Conservation (phyloP, 805 yeast species). For the Blastobotrys peoriensis region DNA sequence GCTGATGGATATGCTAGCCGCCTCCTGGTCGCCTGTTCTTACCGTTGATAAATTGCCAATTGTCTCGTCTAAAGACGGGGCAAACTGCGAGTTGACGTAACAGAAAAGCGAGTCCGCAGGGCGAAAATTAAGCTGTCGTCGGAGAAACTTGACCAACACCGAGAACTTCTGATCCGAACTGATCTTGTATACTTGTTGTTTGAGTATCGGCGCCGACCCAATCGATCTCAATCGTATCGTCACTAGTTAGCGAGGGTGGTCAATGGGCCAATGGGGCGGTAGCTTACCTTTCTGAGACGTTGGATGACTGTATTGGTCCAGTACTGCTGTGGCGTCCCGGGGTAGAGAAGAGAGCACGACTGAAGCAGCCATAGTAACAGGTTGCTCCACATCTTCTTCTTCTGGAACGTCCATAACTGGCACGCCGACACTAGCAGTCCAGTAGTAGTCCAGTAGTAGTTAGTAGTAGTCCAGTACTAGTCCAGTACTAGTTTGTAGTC, state of each 20-base stretch:
- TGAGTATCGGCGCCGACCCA: slow-evolving; percentile 46
- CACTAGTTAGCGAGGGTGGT: slow-evolving; percentile 24
- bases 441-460: too few species aligned
- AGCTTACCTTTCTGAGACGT: slow-evolving; percentile 18
- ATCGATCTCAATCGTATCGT: slow-evolving; percentile 47
- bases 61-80: slow-evolving; percentile 36
- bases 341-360: slow-evolving; percentile 29
- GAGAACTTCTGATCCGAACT: slow-evolving; percentile 40
- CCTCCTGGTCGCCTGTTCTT: neutral
- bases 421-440: too few species aligned
- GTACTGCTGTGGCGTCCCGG: slow-evolving; percentile 24
- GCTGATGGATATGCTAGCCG: neutral
- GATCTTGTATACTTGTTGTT: slow-evolving; percentile 42
- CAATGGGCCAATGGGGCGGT: neutral
- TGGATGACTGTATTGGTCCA: slow-evolving; percentile 24
- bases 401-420: slow-evolving; percentile 26
- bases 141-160: slow-evolving; percentile 40
- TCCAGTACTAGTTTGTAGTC: too few species aligned
- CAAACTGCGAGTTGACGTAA: slow-evolving; percentile 35
- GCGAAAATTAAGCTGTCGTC: slow-evolving; percentile 31
- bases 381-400: slow-evolving; percentile 24
- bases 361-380: slow-evolving; percentile 29
- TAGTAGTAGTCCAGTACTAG: too few species aligned
- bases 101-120: slow-evolving; percentile 32
- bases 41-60: slow-evolving; percentile 25